phyloP scores from a whole-genome alignment of 345 rosid genomes.

The Pseudoturritis turrita region DNA sequence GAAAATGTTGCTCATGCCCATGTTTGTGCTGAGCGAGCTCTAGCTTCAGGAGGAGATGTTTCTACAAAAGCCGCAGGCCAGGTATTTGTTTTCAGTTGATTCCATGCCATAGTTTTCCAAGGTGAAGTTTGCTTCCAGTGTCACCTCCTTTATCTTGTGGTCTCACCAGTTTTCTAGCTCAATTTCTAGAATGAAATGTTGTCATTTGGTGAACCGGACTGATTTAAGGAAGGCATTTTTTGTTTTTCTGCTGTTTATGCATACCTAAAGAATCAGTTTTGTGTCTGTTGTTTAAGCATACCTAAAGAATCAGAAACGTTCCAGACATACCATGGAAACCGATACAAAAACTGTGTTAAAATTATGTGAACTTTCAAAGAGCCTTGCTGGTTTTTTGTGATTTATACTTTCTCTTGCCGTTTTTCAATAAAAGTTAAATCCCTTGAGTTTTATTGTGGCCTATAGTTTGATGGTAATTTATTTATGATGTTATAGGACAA shows the following conservation, averaged over 20 bases:
- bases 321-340: background rate
- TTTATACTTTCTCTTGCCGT: background rate
- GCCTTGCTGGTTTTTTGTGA: background rate
- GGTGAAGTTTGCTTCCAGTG: background rate
- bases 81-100: conserved; percentile 40
- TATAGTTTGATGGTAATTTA: background rate
- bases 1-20: conserved; percentile 97
- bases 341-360: background rate
- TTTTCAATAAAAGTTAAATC: background rate
- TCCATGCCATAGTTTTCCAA: background rate
- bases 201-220: background rate
- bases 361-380: background rate
- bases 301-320: background rate
- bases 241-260: background rate
- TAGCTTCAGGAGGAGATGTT: conserved; percentile 69
- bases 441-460: background rate
- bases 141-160: background rate
- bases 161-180: background rate
- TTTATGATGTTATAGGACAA: background rate
- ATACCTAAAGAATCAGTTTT: background rate
- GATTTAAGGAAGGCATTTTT: background rate
- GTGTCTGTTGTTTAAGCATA: background rate
- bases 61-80: conserved; percentile 84
- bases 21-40: conserved; percentile 90
- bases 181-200: background rate